Evolutionary conservation across 768 basidiomycete species (phyloP).

Genomic region (Mycena capillaripes): DNA sequence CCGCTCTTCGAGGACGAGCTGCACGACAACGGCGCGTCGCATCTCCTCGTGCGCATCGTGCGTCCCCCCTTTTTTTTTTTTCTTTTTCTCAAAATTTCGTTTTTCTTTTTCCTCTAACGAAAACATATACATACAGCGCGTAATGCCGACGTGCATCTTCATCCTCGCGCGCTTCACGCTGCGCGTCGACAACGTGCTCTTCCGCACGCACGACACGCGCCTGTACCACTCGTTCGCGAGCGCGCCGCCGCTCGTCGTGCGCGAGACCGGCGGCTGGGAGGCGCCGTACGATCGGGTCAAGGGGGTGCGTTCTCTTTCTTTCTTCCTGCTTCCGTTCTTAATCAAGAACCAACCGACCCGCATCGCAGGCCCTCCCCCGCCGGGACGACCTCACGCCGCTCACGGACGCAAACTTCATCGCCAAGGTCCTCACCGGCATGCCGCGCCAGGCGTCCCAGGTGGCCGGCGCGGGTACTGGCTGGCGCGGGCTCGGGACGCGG

Average conservation of each 20-base stretch:
- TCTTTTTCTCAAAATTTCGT: too few relatives aligned
- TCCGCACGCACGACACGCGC: constrained; percentile 90
- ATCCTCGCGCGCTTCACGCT: constrained; percentile 92
- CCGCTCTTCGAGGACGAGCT: constrained; percentile 97
- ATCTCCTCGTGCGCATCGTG: constrained; percentile 88
- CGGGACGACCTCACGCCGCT: constrained; percentile 89
- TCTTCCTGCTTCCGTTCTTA: not conserved
- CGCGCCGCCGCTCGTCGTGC: constrained; percentile 72
- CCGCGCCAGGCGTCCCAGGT: constrained; percentile 69
- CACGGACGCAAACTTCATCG: constrained; percentile 89
- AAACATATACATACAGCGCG: constrained; percentile 76
- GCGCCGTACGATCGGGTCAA: constrained; percentile 88
- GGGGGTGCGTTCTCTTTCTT: constrained; percentile 61
- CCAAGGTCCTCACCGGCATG: constrained; percentile 76
- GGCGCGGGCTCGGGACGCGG: constrained; percentile 84
- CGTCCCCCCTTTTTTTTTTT: constrained; percentile 48
- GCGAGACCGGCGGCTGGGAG: constrained; percentile 93
- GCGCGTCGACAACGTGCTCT: constrained; percentile 95
- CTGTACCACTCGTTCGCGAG: constrained; percentile 88
- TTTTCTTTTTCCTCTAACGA: too few relatives aligned
- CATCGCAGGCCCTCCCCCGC: constrained; percentile 72
- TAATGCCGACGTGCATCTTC: constrained; percentile 97
- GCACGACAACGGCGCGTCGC: constrained; percentile 95
- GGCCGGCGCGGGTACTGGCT: constrained; percentile 80
- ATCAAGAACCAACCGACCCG: constrained; percentile 9